Evolutionary conservation across 192 early-diverging fungal species (phyloP).

Genomic region (Chytriomyces sp.): DNA sequence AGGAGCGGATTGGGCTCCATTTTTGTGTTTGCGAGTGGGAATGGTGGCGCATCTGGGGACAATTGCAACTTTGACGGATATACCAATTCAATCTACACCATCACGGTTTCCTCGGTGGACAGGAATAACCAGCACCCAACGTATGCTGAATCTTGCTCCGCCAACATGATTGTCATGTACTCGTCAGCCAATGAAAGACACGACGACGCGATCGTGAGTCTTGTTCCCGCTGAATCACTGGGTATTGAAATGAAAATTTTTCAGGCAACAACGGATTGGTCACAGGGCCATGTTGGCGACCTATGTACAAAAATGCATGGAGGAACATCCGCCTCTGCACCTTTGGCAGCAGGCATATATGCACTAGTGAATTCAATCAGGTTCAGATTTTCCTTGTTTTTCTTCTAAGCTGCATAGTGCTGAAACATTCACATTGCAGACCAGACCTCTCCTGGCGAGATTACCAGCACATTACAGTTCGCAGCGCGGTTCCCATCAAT

Average conservation of each 20-base stretch:
- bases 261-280: slow-evolving; percentile 89
- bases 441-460: slow-evolving; percentile 96
- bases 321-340: slow-evolving; percentile 95
- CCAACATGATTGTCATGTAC: slow-evolving; percentile 87
- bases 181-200: slow-evolving; percentile 62
- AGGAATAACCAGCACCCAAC: slow-evolving; percentile 73
- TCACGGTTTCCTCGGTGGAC: slow-evolving; percentile 89
- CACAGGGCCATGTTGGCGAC: slow-evolving; percentile 24
- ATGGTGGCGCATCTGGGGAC: slow-evolving; percentile 78
- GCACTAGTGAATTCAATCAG: slow-evolving; percentile 74
- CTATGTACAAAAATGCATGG: slow-evolving; percentile 79
- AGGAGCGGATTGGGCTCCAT: slow-evolving; percentile 83
- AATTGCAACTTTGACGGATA: slow-evolving; percentile 96
- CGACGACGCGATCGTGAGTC: slow-evolving; percentile 70
- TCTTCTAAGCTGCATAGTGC: too few relatives aligned
- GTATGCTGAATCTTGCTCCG: slow-evolving; percentile 87
- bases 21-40: slow-evolving; percentile 93
- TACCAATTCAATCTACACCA: slow-evolving; percentile 93
- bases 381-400: too few relatives aligned
- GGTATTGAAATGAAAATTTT: not conserved
- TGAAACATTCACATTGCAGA: too few relatives aligned
- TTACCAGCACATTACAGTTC: slow-evolving; percentile 82
- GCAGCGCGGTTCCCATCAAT: slow-evolving; percentile 74
- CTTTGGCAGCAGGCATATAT: slow-evolving; percentile 86
- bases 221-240: not conserved